A percentile compares a stretch with the other conserved stretches of the same genome.
Conservation (phyloP, 2,329 filamentous ascomycete genomes). For the Stachybotrys chartarum region DNA sequence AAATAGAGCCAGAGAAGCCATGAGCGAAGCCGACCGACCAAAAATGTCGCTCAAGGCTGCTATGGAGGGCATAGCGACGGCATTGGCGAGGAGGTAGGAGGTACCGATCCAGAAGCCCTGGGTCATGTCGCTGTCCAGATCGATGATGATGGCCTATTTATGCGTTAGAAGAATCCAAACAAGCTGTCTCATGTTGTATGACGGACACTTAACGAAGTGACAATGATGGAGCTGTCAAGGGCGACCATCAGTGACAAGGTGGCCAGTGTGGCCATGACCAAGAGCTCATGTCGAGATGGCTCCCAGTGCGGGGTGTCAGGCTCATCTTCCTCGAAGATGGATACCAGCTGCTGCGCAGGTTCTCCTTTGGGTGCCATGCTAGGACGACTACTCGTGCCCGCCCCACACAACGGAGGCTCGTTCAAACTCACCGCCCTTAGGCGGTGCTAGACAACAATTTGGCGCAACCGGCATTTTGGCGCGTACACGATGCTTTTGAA, state of each 20-base stretch:
- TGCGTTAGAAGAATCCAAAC: not conserved
- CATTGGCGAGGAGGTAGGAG: not conserved
- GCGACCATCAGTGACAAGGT: not conserved
- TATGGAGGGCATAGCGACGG: not conserved
- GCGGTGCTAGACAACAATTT: not conserved
- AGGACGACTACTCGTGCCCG: not conserved
- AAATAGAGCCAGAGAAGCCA: not conserved
- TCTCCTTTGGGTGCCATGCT: too few species aligned
- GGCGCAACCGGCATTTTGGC: not conserved
- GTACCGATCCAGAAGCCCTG: not conserved
- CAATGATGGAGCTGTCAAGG: not conserved
- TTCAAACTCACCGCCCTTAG: not conserved
- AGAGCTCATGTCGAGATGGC: not conserved
- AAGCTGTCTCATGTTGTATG: not conserved
- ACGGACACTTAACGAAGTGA: not conserved
- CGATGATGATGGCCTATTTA: not conserved
- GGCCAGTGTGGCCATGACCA: not conserved
- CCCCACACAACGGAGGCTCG: not conserved
- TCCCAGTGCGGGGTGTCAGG: not conserved
- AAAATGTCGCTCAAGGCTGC: not conserved
- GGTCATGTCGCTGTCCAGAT: not conserved
- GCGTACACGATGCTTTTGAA: slow-evolving; percentile 14
- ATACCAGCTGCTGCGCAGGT: not conserved
- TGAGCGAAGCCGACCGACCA: not conserved
- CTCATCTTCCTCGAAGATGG: not conserved